A percentile compares a stretch with the other conserved stretches of the same genome.
Evolutionary conservation across 805 yeast genomes (phyloP).

Genomic region (Yamadazyma sp.): DNA sequence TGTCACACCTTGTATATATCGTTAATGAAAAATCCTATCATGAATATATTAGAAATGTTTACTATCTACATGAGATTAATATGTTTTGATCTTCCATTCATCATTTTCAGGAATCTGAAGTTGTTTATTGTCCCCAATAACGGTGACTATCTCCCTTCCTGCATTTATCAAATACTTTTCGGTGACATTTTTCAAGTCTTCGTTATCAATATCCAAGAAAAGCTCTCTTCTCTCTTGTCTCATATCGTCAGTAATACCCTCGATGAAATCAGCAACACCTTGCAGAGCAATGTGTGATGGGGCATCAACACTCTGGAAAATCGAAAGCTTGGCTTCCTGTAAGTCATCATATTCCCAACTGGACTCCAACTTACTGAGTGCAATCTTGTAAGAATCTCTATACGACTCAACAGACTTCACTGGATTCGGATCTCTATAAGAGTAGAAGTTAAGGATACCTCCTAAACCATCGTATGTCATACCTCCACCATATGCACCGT

Average conservation of each 20-base stretch:
- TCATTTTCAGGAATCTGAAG: slow-evolving; percentile 21
- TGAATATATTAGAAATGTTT: neutral
- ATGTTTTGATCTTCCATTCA: slow-evolving; percentile 21
- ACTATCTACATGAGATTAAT: slow-evolving; percentile 5
- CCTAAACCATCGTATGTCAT: slow-evolving; percentile 77
- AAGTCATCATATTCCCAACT: slow-evolving; percentile 64
- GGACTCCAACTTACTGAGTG: slow-evolving; percentile 32
- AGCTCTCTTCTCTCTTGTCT: slow-evolving; percentile 76
- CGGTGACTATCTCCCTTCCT: slow-evolving; percentile 31
- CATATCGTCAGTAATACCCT: slow-evolving; percentile 74
- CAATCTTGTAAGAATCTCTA: slow-evolving; percentile 48
- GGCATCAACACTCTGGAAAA: slow-evolving; percentile 90
- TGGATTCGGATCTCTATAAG: slow-evolving; percentile 94
- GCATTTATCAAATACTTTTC: slow-evolving; percentile 54
- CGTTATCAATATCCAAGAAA: slow-evolving; percentile 62
- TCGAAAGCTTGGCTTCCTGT: slow-evolving; percentile 85
- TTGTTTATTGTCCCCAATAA: slow-evolving; percentile 44
- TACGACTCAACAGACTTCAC: slow-evolving; percentile 64
- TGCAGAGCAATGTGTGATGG: slow-evolving; percentile 81
- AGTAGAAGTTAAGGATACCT: slow-evolving; percentile 78
- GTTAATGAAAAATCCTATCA: slow-evolving; percentile 3
- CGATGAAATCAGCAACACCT: slow-evolving; percentile 64
- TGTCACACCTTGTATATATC: slow-evolving; percentile 8
- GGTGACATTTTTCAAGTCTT: slow-evolving; percentile 65
- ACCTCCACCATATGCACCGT: slow-evolving; percentile 99